A percentile compares a stretch with the other conserved stretches of the same genome.
Conservation (phyloP, 1,284 basidiomycete genomes). For the Ustilago curta region DNA sequence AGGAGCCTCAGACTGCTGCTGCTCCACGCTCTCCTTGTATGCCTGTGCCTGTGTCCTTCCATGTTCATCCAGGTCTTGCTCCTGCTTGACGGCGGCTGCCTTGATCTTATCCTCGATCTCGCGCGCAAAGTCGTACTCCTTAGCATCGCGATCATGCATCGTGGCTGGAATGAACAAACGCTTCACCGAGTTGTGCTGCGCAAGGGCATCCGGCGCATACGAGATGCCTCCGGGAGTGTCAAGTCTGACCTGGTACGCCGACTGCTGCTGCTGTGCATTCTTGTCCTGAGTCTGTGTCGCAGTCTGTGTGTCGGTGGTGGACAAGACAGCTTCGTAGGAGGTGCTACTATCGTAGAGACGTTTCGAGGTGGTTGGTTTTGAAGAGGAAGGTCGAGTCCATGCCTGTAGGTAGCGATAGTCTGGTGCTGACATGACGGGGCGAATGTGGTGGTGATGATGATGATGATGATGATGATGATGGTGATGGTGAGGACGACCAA, state of each 20-base stretch:
- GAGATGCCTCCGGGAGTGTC: slow-evolving; percentile 65
- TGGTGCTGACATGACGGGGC: slow-evolving; percentile 31
- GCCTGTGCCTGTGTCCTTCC: slow-evolving; percentile 41
- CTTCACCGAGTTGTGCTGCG: slow-evolving; percentile 60
- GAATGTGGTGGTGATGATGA: not conserved
- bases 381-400: slow-evolving; percentile 46
- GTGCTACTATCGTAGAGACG: slow-evolving; percentile 24
- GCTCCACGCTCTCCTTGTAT: slow-evolving; percentile 37
- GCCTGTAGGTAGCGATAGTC: slow-evolving; percentile 58
- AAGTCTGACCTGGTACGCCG: slow-evolving; percentile 57
- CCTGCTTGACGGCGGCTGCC: not conserved
- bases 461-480: not conserved
- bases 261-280: slow-evolving; percentile 20
- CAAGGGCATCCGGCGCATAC: slow-evolving; percentile 59
- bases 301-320: slow-evolving; percentile 32
- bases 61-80: slow-evolving; percentile 19
- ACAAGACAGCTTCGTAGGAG: slow-evolving; percentile 37
- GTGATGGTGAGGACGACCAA: not conserved
- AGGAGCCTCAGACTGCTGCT: not conserved
- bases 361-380: slow-evolving; percentile 20
- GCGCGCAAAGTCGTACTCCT: slow-evolving; percentile 48
- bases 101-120: slow-evolving; percentile 42
- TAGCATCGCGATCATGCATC: slow-evolving; percentile 28
- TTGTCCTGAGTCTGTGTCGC: slow-evolving; percentile 13
- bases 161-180: slow-evolving; percentile 58